phyloP scores from a whole-genome alignment of 768 basidiomycete species.

The Stropharia rugosoannulata region DNA sequence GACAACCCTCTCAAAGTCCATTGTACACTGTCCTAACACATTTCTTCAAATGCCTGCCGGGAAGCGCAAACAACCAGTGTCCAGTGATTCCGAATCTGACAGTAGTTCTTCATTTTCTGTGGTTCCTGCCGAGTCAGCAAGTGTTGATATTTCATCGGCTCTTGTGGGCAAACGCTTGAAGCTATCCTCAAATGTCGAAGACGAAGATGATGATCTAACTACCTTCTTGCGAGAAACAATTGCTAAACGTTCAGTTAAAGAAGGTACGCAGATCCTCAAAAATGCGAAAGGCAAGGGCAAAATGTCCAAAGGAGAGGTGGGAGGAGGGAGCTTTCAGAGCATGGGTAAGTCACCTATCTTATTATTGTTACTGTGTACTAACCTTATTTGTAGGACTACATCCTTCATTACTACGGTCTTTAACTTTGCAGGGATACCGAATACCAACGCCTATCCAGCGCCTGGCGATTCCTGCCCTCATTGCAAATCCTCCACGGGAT shows the following conservation, averaged over 20 bases:
- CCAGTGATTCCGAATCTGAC: background rate
- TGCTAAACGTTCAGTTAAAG: slow-evolving; percentile 68
- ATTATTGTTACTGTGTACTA: background rate
- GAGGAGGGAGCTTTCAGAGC: slow-evolving; percentile 94
- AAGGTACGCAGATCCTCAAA: slow-evolving; percentile 75
- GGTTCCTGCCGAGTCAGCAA: slow-evolving; percentile 28
- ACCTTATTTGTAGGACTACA: slow-evolving; percentile 61
- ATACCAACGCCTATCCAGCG: slow-evolving; percentile 97
- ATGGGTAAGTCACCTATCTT: slow-evolving; percentile 66
- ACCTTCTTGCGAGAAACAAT: slow-evolving; percentile 71
- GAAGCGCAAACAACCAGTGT: slow-evolving; percentile 16
- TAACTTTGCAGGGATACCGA: slow-evolving; percentile 91
- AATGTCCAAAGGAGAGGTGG: slow-evolving; percentile 72
- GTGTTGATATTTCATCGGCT: slow-evolving; percentile 62
- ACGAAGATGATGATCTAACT: slow-evolving; percentile 60
- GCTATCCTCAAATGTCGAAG: slow-evolving; percentile 34
- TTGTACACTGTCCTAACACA: too few relatives aligned
- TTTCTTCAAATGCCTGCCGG: slow-evolving; percentile 8
- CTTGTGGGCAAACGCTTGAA: slow-evolving; percentile 49
- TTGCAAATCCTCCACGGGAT: slow-evolving; percentile 83
- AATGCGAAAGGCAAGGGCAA: slow-evolving; percentile 74
- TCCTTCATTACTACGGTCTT: slow-evolving; percentile 77
- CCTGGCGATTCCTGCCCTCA: slow-evolving; percentile 80
- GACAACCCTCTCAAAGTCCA: too few relatives aligned
- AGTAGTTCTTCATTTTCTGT: slow-evolving; percentile 12